Base-by-base conservation (phyloP, 176 grass and related monocot genomes). In the Phragmites australis region DNA sequence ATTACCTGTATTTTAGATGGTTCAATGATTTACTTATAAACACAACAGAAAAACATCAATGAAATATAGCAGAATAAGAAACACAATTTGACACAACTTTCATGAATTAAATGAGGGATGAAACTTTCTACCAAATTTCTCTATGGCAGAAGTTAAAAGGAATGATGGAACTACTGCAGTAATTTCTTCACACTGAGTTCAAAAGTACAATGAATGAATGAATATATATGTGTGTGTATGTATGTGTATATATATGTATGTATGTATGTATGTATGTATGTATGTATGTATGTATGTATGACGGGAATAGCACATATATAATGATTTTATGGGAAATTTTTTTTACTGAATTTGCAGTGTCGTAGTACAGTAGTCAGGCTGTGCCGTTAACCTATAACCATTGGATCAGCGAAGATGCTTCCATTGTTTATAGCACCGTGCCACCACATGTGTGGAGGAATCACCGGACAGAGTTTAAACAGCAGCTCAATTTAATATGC, bases 391-490 rank as follows among this genome's bases (percentile, higher is more conserved):
- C 66, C 56, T 57, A 8, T 65, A 74, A 53, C 37, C 77, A 85
- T 89, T 71, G 64, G 77, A 79, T 30, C 50, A 12, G 40, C 51
- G 62, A 47, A 85, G 82, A 85, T 81, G 82, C 71, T 85, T 21
- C 8, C 65, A 17, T 87, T 83, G 47, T 78, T 65, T 78, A 83
- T 77, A 54, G 39, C 44, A 11, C 49, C 46, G 70, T 81, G 77
- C 71, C 70, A 69, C 34, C 27, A 23, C 82, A 72, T 82, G 82
- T 89, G 82, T 70, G 74, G 43, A 65, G 65, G 47, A 81, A 89
- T 79, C 77, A 77, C 77, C 72, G 7, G 82, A 81, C 82, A 89
- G 45, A 51, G 31, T 61, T 54, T 76, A 65, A 63, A 81, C 87
- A 89, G 45, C 26, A n/a, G 6, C 55, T 56, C 48, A 29, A 16